These are phyloP conservation scores for Fusarium metavorans DNA, from an alignment of 2,329 filamentous ascomycete genomes.

Conservation along the genomic window DNA sequence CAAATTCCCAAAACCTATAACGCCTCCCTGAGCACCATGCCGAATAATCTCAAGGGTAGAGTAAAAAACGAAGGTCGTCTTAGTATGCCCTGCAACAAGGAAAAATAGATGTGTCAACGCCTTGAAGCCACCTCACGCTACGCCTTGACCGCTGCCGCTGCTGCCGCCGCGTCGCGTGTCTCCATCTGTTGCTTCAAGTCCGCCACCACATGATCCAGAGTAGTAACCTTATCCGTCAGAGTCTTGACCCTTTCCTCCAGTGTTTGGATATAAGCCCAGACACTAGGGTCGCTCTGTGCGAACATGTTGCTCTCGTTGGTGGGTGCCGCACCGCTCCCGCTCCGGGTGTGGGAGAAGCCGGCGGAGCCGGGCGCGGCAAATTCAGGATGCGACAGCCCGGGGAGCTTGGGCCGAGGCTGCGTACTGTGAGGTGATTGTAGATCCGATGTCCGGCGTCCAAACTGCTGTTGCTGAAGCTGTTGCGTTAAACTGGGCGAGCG, in stretches of 20 bases:
- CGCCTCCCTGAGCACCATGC: conserved; percentile 48
- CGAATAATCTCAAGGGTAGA: conserved; percentile 33
- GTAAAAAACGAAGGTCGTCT: conserved; percentile 40
- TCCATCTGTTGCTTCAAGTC: conserved; percentile 51
- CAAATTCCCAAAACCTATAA: conserved; percentile 43
- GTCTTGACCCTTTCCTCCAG: conserved; percentile 69
- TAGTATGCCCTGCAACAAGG: conserved; percentile 39
- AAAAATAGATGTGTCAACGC: conserved; percentile 16
- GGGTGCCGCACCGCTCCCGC: conserved; percentile 65
- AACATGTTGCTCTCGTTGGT: conserved; percentile 76
- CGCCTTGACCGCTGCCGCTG: conserved; percentile 33
- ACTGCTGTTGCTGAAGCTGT: conserved; percentile 73
- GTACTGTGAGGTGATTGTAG: conserved; percentile 65
- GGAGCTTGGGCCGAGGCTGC: conserved; percentile 54
- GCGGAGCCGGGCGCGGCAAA: conserved; percentile 48
- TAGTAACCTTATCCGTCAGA: conserved; percentile 50
- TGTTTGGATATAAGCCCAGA: conserved; percentile 79
- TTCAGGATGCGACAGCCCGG: conserved; percentile 52
- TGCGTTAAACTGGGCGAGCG: conserved; percentile 75
- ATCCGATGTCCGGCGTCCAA: conserved; percentile 66
- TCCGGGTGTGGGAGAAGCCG: conserved; percentile 48
- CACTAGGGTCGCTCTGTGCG: conserved; percentile 68
- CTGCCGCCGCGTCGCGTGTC: conserved; percentile 43
- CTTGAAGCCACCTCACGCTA: conserved; percentile 22
- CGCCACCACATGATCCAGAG: conserved; percentile 51